phyloP scores from a whole-genome alignment of 2,329 filamentous ascomycete genomes.

The Lachnellula hyalina region DNA sequence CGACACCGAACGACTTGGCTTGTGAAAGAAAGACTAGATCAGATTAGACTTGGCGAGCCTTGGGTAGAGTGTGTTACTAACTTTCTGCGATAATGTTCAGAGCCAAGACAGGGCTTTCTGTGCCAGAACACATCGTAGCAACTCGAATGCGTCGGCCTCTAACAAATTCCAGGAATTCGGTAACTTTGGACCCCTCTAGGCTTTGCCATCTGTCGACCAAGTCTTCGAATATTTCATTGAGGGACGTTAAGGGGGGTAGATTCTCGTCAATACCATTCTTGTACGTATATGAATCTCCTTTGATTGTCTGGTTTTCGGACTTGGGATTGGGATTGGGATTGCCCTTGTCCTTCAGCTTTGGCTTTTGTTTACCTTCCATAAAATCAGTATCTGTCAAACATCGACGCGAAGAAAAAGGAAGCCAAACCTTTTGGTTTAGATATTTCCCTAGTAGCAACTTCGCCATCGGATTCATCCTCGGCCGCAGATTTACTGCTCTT shows the following conservation, averaged over 20 bases:
- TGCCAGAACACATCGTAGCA: conserved; percentile 74
- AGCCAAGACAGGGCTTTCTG: conserved; percentile 67
- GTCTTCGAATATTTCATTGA: neutral
- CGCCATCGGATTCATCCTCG: no score
- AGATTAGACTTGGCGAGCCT: neutral
- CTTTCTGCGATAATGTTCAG: conserved; percentile 51
- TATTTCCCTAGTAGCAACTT: no score
- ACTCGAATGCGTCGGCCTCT: conserved; percentile 43
- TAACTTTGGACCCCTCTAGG: neutral
- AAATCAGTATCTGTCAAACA: no score
- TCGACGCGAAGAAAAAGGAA: no score
- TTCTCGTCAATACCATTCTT: conserved; percentile 6
- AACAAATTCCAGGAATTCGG: conserved; percentile 27
- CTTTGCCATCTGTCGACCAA: neutral
- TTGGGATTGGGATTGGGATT: no score
- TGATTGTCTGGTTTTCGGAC: neutral
- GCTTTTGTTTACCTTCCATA: no score
- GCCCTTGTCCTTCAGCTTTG: no score
- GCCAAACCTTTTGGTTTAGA: no score
- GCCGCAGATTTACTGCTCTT: no score
- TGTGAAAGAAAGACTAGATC: neutral
- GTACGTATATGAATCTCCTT: neutral
- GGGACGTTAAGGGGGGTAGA: neutral
- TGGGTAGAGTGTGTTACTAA: conserved; percentile 20
- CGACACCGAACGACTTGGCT: conserved; percentile 24